Base-by-base conservation (phyloP, 371 early-diverging fungal species). In the Paraphysoderma sedebokerense region DNA sequence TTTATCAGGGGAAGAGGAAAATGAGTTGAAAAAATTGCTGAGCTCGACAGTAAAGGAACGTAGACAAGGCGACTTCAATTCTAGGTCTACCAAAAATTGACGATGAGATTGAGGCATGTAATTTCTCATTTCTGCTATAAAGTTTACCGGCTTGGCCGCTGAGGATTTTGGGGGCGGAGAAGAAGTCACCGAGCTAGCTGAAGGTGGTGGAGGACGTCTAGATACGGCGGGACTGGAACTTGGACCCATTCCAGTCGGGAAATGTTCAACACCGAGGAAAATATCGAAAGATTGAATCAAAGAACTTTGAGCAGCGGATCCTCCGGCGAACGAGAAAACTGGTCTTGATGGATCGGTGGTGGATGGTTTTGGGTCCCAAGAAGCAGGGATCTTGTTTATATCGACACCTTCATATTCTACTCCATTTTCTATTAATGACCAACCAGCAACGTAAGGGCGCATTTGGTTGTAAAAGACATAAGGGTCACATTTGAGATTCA, bases 401-500 rank as follows among this genome's bases (percentile, higher is more conserved):
- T 84, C 81, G 0, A 88, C 89, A 5, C 88, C 90, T 59, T 87
- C 86, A 60, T 88, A 96, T n/a, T 85, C 72, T 12, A 92, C 58
- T 19, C 93, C 93, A 41, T 85, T 82, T 27, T 76, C 77, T 72
- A 83, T 81, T 58, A 89, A 85, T 54, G 83, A 82, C 89, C 92
- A 92, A 2, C 96, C 98, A 5, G 86, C 85, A 51, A 89, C 59
- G 62, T 85, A 97, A 28, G 81, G 81, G 30, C 96, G 76, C 48
- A 91, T 82, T 55, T 90, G 62, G 80, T 86, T 79, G 66, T 86
- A 93, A 63, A 97, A 97, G 45, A 93, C 79, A 53, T 89, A 82
- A 1, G 96, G 92, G 55, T 92, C 95, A 59, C 87, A 84, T 46
- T 79, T 77, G 56, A 93, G 93, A 59, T 79, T 85, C 92, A 97